Percentiles rank a stretch among this genome's conserved stretches.
Evolutionary conservation across 108 stramenopile genomes (phyloP).

Genomic region (Cyclostephanos invisitatus): DNA sequence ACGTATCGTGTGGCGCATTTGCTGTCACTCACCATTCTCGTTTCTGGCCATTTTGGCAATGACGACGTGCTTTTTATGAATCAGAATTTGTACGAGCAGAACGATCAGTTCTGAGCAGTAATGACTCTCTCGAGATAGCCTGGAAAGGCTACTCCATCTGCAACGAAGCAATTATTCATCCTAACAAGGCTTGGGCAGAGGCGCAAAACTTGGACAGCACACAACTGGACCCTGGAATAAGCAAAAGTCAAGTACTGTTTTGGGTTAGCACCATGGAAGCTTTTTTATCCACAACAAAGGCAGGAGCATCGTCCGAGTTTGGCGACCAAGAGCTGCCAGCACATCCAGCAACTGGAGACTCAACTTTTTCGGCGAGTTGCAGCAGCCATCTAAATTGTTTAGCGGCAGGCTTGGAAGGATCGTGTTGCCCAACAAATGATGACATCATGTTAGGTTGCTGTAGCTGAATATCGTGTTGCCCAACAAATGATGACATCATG

Average conservation of each 20-base stretch:
- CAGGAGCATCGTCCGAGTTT: constrained; percentile 3
- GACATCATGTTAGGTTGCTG: constrained; percentile 41
- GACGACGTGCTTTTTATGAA: neutral
- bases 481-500: constrained; percentile 7
- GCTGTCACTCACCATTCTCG: neutral
- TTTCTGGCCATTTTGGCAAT: neutral
- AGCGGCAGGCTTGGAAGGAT: constrained; percentile 33
- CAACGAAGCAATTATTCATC: constrained; percentile 75
- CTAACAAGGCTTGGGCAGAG: constrained; percentile 71
- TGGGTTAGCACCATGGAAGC: constrained; percentile 65
- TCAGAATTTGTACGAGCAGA: constrained; percentile 61
- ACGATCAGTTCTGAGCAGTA: constrained; percentile 17
- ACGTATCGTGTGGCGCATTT: neutral
- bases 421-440: constrained; percentile 60
- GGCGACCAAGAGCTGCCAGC: neutral
- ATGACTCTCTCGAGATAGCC: constrained; percentile 62
- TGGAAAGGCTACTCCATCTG: constrained; percentile 77
- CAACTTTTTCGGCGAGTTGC: constrained; percentile 43
- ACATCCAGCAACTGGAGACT: constrained; percentile 1
- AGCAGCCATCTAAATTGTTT: constrained; percentile 42
- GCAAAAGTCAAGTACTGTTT: constrained; percentile 81
- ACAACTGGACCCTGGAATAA: constrained; percentile 74
- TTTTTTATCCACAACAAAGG: constrained; percentile 44
- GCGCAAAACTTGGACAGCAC: constrained; percentile 63
- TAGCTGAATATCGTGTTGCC: constrained; percentile 21